Evolutionary conservation across 2,329 filamentous ascomycete species (phyloP).

Genomic region (Penicillium italicum): DNA sequence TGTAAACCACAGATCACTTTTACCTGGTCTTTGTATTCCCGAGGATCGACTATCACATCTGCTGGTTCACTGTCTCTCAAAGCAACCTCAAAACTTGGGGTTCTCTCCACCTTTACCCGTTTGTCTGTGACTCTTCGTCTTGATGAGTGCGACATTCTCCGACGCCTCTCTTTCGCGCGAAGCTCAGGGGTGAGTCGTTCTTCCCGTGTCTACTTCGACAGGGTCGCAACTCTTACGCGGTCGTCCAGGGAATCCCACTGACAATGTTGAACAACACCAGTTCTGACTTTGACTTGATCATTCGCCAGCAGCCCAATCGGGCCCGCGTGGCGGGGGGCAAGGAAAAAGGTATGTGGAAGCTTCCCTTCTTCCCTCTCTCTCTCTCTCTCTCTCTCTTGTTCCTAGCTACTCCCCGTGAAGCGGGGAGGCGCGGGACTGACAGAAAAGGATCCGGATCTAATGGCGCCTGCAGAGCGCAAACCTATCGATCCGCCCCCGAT

Average conservation of each 20-base stretch:
- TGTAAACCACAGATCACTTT: constrained; percentile 23
- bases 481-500: constrained; percentile 83
- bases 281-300: constrained; percentile 54
- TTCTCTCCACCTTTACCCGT: constrained; percentile 18
- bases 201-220: constrained; percentile 11
- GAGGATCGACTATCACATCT: constrained; percentile 16
- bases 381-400: not conserved
- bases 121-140: constrained; percentile 30
- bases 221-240: constrained; percentile 30
- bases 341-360: constrained; percentile 60
- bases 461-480: constrained; percentile 63
- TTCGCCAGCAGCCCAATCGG: constrained; percentile 65
- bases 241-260: constrained; percentile 35
- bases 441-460: not conserved
- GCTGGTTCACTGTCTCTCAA: constrained; percentile 22
- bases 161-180: constrained; percentile 43
- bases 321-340: constrained; percentile 68
- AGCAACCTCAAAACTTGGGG: constrained; percentile 1
- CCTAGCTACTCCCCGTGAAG: not conserved
- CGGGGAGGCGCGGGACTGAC: not conserved
- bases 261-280: constrained; percentile 45
- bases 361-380: no score
- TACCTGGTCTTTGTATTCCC: constrained; percentile 17
- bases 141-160: constrained; percentile 43
- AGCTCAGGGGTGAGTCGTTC: constrained; percentile 40